Base-by-base conservation (phyloP, 148 eudicot genomes). In the Hydrangea macrophylla region DNA sequence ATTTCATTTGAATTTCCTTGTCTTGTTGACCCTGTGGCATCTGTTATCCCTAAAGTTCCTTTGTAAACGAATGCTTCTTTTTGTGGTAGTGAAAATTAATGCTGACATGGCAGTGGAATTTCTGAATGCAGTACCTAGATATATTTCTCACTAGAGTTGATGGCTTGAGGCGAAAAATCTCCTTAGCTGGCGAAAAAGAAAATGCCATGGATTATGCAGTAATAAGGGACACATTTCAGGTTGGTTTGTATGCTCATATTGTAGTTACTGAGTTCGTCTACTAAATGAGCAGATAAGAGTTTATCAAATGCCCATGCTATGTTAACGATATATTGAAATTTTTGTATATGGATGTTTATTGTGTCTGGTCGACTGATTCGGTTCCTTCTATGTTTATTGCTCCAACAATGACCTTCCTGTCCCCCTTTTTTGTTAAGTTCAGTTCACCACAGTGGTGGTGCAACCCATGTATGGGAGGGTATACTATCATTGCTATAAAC, bases 151-250 rank as follows among this genome's bases (percentile, higher is more conserved):
- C 97, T 20, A 87, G 97, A 74, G 74, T 90, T 59, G 98, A 94
- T 83, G 97, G 97, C 76, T 73, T 94, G 73, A 86, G 98, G 76
- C 79, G 98, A 77, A 90, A 87, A 73, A 81, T 90, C 40, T 79
- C 83, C 53, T 67, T 59, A 70, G 79, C 89, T 78, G 85, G 67
- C 63, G 80, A 83, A 82, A 70, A 68, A 75, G 89, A 78, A 64
- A 83, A 68, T 59, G 65, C 69, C 44, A 63, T 82, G 65, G 88
- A 88, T 64, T 85, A 73, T 76, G 78, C 85, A 68, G 62, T 81
- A 7, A 80, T 90, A 71, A 81, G 96, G 66, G 91, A 85, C 69
- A 85, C 83, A 50, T 94, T 90, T 82, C 96, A 90, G 98, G 98
- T 93, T 35, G 55, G 55, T 65, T 17, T 18, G 0, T 32, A 55